phyloP scores from a whole-genome alignment of 1,139 yeast genomes.

The Groenewaldozyma sp. region DNA sequence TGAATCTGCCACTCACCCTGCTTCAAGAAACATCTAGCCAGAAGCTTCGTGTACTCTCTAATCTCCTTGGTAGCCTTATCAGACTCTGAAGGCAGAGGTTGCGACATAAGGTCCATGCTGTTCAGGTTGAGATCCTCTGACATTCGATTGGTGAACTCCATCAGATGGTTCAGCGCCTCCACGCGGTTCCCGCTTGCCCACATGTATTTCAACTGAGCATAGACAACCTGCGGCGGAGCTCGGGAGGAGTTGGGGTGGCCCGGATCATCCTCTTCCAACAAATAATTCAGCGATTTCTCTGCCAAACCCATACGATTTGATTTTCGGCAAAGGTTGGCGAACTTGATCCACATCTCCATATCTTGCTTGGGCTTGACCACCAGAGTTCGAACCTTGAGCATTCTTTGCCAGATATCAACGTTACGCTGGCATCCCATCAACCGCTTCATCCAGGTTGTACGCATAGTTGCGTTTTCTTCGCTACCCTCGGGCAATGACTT shows the following conservation, averaged over 20 bases:
- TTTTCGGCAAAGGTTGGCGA: constrained; percentile 91
- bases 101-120: constrained; percentile 74
- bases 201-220: constrained; percentile 92
- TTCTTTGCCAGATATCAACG: constrained; percentile 97
- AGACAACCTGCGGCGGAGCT: constrained; percentile 93
- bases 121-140: constrained; percentile 56
- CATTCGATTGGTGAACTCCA: constrained; percentile 86
- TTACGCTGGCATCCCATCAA: constrained; percentile 89
- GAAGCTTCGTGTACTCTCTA: constrained; percentile 72
- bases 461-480: constrained; percentile 65
- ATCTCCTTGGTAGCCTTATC: constrained; percentile 73
- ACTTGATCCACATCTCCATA: constrained; percentile 97
- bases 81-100: constrained; percentile 70
- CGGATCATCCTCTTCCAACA: constrained; percentile 45
- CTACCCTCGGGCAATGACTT: constrained; percentile 68
- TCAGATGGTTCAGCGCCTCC: constrained; percentile 77
- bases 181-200: constrained; percentile 92
- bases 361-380: constrained; percentile 95
- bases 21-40: constrained; percentile 90
- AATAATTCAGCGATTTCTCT: constrained; percentile 75
- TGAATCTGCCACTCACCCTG: constrained; percentile 98
- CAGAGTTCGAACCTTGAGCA: constrained; percentile 85
- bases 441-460: constrained; percentile 91
- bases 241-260: constrained; percentile 53
- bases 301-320: constrained; percentile 89